phyloP scores from a whole-genome alignment of 805 yeast species.

The Barnettozyma sp. region DNA sequence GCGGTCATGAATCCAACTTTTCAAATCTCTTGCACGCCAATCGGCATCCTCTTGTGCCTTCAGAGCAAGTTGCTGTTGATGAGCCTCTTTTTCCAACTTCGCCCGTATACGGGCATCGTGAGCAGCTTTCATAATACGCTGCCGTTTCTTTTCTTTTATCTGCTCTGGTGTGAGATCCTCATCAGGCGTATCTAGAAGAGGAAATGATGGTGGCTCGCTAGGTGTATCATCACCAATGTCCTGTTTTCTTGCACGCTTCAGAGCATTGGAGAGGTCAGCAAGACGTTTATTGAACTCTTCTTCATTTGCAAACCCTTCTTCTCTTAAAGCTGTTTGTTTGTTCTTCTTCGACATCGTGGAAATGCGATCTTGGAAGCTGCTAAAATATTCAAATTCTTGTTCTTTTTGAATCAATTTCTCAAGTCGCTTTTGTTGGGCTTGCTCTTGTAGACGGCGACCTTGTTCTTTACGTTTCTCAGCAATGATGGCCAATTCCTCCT shows the following conservation, averaged over 20 bases:
- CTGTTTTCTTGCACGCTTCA: constrained; percentile 59
- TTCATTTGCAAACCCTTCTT: constrained; percentile 74
- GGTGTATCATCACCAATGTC: constrained; percentile 56
- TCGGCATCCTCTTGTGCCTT: constrained; percentile 59
- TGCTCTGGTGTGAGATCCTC: constrained; percentile 74
- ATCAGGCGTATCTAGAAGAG: constrained; percentile 78
- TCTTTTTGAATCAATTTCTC: constrained; percentile 79
- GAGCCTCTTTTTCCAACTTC: constrained; percentile 67
- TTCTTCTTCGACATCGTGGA: constrained; percentile 45
- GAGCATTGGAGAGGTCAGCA: constrained; percentile 54
- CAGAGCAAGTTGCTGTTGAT: constrained; percentile 51
- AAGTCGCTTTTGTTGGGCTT: constrained; percentile 75
- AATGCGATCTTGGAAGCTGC: constrained; percentile 48
- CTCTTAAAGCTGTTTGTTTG: constrained; percentile 46
- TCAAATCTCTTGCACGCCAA: constrained; percentile 70
- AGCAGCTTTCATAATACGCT: constrained; percentile 75
- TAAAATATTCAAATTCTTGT: constrained; percentile 69
- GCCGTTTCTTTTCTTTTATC: constrained; percentile 80
- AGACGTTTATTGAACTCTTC: constrained; percentile 64
- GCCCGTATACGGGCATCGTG: constrained; percentile 83
- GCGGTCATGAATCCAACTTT: constrained; percentile 74
- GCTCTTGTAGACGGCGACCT: constrained; percentile 86
- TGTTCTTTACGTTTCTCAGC: constrained; percentile 78
- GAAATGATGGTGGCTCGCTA: constrained; percentile 47
- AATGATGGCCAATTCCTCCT: constrained; percentile 71